These are phyloP conservation scores for Cercospora zeina DNA, from an alignment of 2,329 filamentous ascomycete species.

Conservation along the genomic window DNA sequence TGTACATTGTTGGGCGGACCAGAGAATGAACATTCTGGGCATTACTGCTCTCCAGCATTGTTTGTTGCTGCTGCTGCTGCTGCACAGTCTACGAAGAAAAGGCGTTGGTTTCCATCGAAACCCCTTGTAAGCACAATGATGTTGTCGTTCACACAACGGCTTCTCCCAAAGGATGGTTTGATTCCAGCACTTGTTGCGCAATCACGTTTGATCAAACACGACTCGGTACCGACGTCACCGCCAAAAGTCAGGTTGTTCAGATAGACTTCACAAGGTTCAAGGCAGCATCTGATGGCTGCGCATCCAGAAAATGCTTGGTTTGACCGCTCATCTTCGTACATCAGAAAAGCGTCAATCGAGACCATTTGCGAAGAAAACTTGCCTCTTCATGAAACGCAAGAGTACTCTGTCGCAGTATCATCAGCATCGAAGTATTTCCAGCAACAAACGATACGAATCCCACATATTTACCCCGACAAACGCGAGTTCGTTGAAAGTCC, in stretches of 20 bases:
- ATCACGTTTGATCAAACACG: not conserved
- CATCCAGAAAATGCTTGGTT: conserved; percentile 11
- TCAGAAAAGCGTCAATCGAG: not conserved
- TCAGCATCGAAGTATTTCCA: not conserved
- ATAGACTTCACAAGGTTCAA: conserved; percentile 12
- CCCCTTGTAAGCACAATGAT: not conserved
- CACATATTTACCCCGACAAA: not conserved
- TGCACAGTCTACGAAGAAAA: not conserved
- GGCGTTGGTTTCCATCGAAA: conserved; percentile 7
- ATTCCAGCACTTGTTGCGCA: not conserved
- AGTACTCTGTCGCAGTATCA: too few relatives aligned
- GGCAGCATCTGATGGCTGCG: not conserved
- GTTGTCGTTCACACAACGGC: not conserved
- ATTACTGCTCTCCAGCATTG: not conserved
- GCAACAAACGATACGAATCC: not conserved
- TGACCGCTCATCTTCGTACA: conserved; percentile 5
- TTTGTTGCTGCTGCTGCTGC: not conserved
- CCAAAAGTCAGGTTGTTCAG: not conserved
- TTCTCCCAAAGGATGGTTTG: not conserved
- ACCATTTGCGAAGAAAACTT: not conserved
- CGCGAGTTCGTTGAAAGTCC: conserved; percentile 8
- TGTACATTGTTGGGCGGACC: not conserved
- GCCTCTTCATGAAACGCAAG: not conserved
- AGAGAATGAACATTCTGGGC: not conserved
- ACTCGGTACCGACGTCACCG: conserved; percentile 6